phyloP scores from a whole-genome alignment of 2,329 filamentous ascomycete species.

The Clarireedia monteithiana region DNA sequence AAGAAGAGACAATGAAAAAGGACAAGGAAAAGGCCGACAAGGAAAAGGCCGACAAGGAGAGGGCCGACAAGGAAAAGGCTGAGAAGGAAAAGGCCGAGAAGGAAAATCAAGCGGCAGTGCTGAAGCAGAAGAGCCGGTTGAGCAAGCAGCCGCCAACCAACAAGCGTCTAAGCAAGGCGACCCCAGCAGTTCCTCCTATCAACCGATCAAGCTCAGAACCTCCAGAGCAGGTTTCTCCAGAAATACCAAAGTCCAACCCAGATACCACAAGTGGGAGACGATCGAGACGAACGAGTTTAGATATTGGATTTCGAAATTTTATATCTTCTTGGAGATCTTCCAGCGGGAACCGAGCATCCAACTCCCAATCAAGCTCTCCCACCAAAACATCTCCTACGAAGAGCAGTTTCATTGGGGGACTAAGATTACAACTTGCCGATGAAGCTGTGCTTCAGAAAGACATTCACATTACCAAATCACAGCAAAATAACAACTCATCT shows the following conservation, averaged over 20 bases:
- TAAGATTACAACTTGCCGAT: conserved; percentile 25
- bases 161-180: conserved; percentile 6
- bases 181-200: not conserved
- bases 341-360: not conserved
- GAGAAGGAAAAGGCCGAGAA: conserved; percentile 37
- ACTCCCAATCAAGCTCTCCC: conserved; percentile 1
- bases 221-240: not conserved
- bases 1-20: conserved; percentile 33
- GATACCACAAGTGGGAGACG: conserved; percentile 6
- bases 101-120: conserved; percentile 18
- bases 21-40: conserved; percentile 34
- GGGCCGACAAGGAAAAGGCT: conserved; percentile 19
- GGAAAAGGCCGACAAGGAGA: conserved; percentile 12
- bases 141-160: conserved; percentile 25
- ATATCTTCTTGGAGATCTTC: conserved; percentile 12
- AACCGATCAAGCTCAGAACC: not conserved
- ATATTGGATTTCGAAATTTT: conserved; percentile 18
- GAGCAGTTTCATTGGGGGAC: conserved; percentile 25
- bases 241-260: not conserved
- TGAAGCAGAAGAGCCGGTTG: conserved; percentile 21
- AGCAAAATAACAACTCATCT: not conserved
- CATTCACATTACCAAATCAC: not conserved
- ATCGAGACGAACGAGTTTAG: conserved; percentile 18
- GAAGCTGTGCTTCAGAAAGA: conserved; percentile 17
- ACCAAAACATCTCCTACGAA: conserved; percentile 5